Evolutionary conservation across 306 rosid species (phyloP), one percentile per base, ranked within the genome.

Genomic region (Crataegus laevigata): DNA sequence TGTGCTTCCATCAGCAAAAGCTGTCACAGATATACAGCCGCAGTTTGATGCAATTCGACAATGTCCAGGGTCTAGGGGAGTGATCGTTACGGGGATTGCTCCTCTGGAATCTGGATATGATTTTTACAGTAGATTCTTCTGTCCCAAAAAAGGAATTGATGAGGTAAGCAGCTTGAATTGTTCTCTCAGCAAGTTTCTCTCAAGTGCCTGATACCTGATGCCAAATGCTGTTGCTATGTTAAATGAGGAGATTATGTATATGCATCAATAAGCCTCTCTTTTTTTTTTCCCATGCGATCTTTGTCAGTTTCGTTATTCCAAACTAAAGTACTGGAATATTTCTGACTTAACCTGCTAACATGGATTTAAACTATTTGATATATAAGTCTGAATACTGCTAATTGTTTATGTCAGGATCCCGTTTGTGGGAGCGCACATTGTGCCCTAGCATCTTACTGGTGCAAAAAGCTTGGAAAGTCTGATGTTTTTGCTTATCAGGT

Each of bases 401-500:
- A 45, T 28, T 71, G 52, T 75, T 67, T 32, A 34, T 52, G 62
- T 77, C 79, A 87, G 96, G 96, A 88, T 85, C 85, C 85, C 34
- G 93, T 79, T 47, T 72, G 81, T 78, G 91, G 91, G 72, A 88
- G 84, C 72, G 91, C 87, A 68, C 90, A 88, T 66, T 88, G 87
- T 82, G 83, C 77, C 63, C 82, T 84, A 64, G 87, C 87, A 72
- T 14, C 79, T 6, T 86, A 88, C 67, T 88, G 90, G 88, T 82
- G 87, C 87, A 82, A 86, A 73, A 78, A 84, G 67, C 70, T 86
- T 36, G 90, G 85, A 26, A 88, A 88, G 79, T 77, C 71, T 65
- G 90, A 88, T 82, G 71, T 86, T 15, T 72, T 70, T 25, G 88
- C 92, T 30, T 82, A 76, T 74, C 83, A 79, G 90, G 92, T 80